phyloP scores from a whole-genome alignment of 2,329 filamentous ascomycete species.

The Ophiognomonia clavigignenti-juglandacearum region DNA sequence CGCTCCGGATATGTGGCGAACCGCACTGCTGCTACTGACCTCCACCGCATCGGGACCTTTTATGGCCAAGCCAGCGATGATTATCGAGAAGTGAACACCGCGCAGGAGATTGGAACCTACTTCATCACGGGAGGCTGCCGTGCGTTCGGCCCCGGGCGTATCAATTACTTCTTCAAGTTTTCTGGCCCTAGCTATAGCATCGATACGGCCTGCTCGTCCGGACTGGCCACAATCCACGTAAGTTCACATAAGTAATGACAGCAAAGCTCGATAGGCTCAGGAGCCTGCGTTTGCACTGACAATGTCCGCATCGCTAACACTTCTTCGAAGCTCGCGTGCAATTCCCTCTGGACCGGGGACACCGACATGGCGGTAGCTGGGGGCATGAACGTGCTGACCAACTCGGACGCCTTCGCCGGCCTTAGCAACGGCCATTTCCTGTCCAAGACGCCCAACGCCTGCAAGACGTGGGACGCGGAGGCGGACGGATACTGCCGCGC shows the following conservation, averaged over 20 bases:
- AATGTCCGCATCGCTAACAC: no score
- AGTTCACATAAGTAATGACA: no score
- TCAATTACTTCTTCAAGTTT: slow-evolving; percentile 76
- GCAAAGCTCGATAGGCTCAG: no score
- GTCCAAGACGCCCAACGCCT: slow-evolving; percentile 69
- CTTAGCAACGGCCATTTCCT: slow-evolving; percentile 74
- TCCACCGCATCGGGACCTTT: slow-evolving; percentile 64
- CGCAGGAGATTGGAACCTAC: slow-evolving; percentile 62
- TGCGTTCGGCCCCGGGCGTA: slow-evolving; percentile 48
- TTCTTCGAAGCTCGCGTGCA: slow-evolving; percentile 67
- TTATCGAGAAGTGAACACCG: slow-evolving; percentile 70
- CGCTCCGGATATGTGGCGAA: slow-evolving; percentile 75
- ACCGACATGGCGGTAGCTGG: slow-evolving; percentile 78
- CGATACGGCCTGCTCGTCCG: slow-evolving; percentile 76
- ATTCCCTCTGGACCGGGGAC: slow-evolving; percentile 68
- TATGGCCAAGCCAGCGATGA: slow-evolving; percentile 74
- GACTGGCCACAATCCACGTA: no score
- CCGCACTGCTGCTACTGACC: slow-evolving; percentile 64
- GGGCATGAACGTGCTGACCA: slow-evolving; percentile 73
- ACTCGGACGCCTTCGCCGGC: slow-evolving; percentile 74
- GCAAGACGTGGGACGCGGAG: slow-evolving; percentile 75
- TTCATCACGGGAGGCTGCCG: slow-evolving; percentile 40
- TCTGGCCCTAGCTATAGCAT: slow-evolving; percentile 66
- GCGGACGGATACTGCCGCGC: slow-evolving; percentile 81
- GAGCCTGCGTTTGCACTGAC: no score